phyloP scores from a whole-genome alignment of 2,329 filamentous ascomycete genomes.

The Hymenoscyphus repandus region DNA sequence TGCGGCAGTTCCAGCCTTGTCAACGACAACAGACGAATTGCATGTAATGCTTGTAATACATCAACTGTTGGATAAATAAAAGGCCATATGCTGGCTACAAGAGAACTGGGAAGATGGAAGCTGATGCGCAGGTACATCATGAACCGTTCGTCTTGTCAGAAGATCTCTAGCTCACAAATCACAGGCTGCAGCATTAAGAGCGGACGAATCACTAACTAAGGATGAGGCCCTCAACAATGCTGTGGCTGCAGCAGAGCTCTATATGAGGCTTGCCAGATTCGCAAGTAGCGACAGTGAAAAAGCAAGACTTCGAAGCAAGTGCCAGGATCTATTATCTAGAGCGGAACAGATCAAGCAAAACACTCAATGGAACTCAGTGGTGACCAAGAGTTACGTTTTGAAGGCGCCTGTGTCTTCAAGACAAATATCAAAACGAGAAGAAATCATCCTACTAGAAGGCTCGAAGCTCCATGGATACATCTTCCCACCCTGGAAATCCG shows the following conservation, averaged over 20 bases:
- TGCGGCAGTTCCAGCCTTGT: conserved; percentile 6
- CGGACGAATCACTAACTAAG: conserved; percentile 46
- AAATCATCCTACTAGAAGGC: conserved; percentile 69
- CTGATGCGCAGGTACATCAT: conserved; percentile 38
- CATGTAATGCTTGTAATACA: background rate
- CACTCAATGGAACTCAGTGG: conserved; percentile 18
- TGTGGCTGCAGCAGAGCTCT: conserved; percentile 72
- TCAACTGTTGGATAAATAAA: background rate
- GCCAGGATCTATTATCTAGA: conserved; percentile 60
- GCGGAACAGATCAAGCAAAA: conserved; percentile 70
- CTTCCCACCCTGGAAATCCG: conserved; percentile 78
- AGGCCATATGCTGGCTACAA: background rate
- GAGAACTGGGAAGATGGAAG: background rate
- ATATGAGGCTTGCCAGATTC: conserved; percentile 69
- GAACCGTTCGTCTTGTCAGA: background rate
- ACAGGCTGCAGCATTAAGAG: conserved; percentile 49
- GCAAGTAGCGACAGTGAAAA: conserved; percentile 59
- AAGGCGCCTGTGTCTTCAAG: conserved; percentile 45
- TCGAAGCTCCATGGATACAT: conserved; percentile 77
- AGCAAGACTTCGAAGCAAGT: conserved; percentile 60
- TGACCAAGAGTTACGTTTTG: conserved; percentile 21
- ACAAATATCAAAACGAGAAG: conserved; percentile 61
- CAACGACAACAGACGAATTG: background rate
- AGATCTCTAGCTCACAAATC: conserved; percentile 9
- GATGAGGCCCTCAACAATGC: conserved; percentile 67